Percentiles rank a stretch among this genome's conserved stretches.
phyloP scores from a whole-genome alignment of 2,329 filamentous ascomycete genomes.

The Penicillium sp. region DNA sequence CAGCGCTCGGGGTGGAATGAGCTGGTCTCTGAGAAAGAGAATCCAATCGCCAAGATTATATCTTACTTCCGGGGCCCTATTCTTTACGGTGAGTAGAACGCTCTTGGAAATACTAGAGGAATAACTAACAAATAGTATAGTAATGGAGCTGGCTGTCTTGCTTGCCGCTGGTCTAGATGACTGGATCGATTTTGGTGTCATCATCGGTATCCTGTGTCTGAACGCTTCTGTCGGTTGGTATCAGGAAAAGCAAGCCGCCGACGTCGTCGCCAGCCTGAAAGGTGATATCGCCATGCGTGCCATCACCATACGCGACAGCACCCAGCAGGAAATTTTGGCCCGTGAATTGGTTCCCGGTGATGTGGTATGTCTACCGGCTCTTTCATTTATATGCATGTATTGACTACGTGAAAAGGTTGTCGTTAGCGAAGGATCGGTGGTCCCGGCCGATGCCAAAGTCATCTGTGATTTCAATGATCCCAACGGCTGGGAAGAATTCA shows the following conservation, averaged over 20 bases:
- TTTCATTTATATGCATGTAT: slow-evolving; percentile 3
- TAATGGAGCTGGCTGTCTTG: slow-evolving; percentile 74
- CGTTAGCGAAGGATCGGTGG: slow-evolving; percentile 68
- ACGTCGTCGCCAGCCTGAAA: slow-evolving; percentile 72
- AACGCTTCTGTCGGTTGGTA: slow-evolving; percentile 78
- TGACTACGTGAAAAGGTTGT: slow-evolving; percentile 52
- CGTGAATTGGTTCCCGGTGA: slow-evolving; percentile 75
- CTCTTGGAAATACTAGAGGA: background rate
- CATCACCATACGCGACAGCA: slow-evolving; percentile 64
- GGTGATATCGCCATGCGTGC: slow-evolving; percentile 76
- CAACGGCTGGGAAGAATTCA: slow-evolving; percentile 66
- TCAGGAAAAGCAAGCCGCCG: slow-evolving; percentile 76
- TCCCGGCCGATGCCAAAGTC: slow-evolving; percentile 67
- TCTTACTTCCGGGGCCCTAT: slow-evolving; percentile 73
- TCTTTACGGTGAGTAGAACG: slow-evolving; percentile 62
- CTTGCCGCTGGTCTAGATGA: slow-evolving; percentile 70
- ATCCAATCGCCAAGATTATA: slow-evolving; percentile 69
- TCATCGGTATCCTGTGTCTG: slow-evolving; percentile 70
- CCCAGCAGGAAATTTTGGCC: slow-evolving; percentile 64
- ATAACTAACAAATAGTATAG: slow-evolving; percentile 24
- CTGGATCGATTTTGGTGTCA: slow-evolving; percentile 77
- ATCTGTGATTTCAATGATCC: slow-evolving; percentile 70
- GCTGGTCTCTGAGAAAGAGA: slow-evolving; percentile 73
- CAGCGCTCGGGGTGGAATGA: slow-evolving; percentile 70
- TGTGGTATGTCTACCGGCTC: slow-evolving; percentile 55